phyloP scores from a whole-genome alignment of 176 grass and related monocot species.

The Oryza glaberrima region DNA sequence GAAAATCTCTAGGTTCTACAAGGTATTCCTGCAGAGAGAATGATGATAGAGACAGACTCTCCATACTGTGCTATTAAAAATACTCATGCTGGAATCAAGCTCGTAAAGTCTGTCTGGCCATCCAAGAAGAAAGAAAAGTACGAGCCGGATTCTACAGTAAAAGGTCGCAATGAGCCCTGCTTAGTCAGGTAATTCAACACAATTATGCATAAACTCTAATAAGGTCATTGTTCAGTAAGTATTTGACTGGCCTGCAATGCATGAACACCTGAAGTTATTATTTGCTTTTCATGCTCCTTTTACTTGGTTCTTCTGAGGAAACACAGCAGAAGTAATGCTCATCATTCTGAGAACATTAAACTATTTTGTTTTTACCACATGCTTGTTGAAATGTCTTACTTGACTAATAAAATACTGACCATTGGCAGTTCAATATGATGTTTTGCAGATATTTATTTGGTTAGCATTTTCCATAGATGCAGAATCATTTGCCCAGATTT shows the following conservation, averaged over 20 bases:
- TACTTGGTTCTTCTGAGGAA: slow-evolving; percentile 1
- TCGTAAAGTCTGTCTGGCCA: slow-evolving; percentile 87
- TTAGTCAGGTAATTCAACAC: slow-evolving; percentile 69
- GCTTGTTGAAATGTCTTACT: slow-evolving; percentile 1
- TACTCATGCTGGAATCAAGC: slow-evolving; percentile 82
- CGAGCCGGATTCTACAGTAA: slow-evolving; percentile 65
- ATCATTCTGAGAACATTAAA: neutral
- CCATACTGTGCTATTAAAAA: slow-evolving; percentile 97
- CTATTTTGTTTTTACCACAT: slow-evolving; percentile 1
- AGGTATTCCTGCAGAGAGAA: slow-evolving; percentile 76
- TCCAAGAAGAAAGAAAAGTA: slow-evolving; percentile 99
- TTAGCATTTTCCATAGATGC: neutral
- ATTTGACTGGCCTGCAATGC: neutral
- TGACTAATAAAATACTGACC: slow-evolving; percentile 13
- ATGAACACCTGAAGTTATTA: neutral
- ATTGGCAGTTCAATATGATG: slow-evolving; percentile 3
- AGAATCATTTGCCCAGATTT: neutral
- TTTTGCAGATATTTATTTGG: slow-evolving; percentile 11
- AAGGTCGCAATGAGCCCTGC: slow-evolving; percentile 89
- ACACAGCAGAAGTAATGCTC: neutral
- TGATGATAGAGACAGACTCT: slow-evolving; percentile 97
- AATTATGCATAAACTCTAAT: slow-evolving; percentile 8
- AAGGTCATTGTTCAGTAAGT: neutral
- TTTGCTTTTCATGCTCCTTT: no score
- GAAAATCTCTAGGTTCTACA: slow-evolving; percentile 82